Percentiles rank a stretch among this genome's conserved stretches.
Conservation (phyloP, 2,329 filamentous ascomycete species). For the Chrysoporthe deuterocubensis region DNA sequence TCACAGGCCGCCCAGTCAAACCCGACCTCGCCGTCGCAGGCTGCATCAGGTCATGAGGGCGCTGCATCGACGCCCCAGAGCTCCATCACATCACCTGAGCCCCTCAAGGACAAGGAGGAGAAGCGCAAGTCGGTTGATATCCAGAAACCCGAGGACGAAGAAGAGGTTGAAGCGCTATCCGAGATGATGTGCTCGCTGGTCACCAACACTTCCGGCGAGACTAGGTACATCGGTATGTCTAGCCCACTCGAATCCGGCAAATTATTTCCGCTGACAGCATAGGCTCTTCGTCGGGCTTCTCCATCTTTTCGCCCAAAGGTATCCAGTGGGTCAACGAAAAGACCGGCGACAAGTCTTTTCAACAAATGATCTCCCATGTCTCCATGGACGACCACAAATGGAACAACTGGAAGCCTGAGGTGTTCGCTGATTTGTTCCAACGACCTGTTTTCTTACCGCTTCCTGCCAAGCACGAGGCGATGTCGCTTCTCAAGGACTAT, state of each 20-base stretch:
- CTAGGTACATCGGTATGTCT: conserved; percentile 83
- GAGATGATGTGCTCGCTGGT: conserved; percentile 99
- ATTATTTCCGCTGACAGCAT: conserved; percentile 18
- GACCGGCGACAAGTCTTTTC: conserved; percentile 93
- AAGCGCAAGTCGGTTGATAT: conserved; percentile 43
- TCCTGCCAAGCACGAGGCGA: conserved; percentile 82
- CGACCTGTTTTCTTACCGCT: conserved; percentile 82
- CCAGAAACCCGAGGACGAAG: conserved; percentile 50
- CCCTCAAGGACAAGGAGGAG: conserved; percentile 41
- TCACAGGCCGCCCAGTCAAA: conserved; percentile 53
- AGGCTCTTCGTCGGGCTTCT: conserved; percentile 97
- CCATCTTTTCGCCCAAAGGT: conserved; percentile 97
- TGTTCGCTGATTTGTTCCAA: conserved; percentile 90
- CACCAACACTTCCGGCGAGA: conserved; percentile 93
- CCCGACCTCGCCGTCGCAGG: conserved; percentile 56
- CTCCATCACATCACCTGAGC: conserved; percentile 58
- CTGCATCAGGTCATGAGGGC: conserved; percentile 48
- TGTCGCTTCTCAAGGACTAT: conserved; percentile 88
- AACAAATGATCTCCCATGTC: conserved; percentile 91
- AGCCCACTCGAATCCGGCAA: neutral
- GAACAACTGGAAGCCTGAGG: conserved; percentile 97
- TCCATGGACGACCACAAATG: conserved; percentile 92
- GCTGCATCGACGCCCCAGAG: conserved; percentile 55
- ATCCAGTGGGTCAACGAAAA: conserved; percentile 99
- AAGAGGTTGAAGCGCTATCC: conserved; percentile 84